These are phyloP conservation scores for sunflower (Helianthus annuus) DNA, from an alignment of 129 eudicot genomes.

Conservation along the genomic window DNA sequence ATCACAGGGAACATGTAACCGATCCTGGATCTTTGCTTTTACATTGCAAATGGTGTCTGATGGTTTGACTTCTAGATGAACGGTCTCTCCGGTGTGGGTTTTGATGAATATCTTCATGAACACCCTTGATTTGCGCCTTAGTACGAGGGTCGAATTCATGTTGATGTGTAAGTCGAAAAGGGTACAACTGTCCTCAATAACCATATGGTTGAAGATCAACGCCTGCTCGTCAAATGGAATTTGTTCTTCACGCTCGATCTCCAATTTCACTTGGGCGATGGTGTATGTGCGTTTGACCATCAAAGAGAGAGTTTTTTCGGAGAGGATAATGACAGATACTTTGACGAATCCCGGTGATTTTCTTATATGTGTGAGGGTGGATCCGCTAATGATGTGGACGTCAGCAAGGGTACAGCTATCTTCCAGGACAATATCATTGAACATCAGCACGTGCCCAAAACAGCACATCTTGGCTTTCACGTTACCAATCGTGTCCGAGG, in stretches of 20 bases:
- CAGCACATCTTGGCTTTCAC: too few relatives aligned
- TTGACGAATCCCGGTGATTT: too few relatives aligned
- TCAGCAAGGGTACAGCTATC: too few relatives aligned
- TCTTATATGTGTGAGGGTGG: too few relatives aligned
- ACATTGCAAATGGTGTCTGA: not conserved
- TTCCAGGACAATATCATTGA: too few relatives aligned
- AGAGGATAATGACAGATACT: not conserved
- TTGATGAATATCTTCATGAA: not conserved
- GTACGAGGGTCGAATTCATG: not conserved
- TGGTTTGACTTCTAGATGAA: not conserved
- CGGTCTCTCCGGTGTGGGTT: not conserved
- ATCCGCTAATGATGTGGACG: too few relatives aligned
- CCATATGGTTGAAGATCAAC: not conserved
- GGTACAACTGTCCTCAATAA: not conserved
- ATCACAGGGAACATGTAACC: not conserved
- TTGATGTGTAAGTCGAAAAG: not conserved
- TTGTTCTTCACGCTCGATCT: not conserved
- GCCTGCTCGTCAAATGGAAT: not conserved
- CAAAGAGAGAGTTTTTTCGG: not conserved
- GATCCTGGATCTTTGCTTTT: constrained; percentile 2
- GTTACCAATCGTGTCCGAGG: too few relatives aligned
- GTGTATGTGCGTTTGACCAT: not conserved
- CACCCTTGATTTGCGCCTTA: not conserved
- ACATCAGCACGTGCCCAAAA: too few relatives aligned
- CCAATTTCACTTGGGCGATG: not conserved